phyloP scores from a whole-genome alignment of 2,329 filamentous ascomycete genomes.

The Exophiala xenobiotica region DNA sequence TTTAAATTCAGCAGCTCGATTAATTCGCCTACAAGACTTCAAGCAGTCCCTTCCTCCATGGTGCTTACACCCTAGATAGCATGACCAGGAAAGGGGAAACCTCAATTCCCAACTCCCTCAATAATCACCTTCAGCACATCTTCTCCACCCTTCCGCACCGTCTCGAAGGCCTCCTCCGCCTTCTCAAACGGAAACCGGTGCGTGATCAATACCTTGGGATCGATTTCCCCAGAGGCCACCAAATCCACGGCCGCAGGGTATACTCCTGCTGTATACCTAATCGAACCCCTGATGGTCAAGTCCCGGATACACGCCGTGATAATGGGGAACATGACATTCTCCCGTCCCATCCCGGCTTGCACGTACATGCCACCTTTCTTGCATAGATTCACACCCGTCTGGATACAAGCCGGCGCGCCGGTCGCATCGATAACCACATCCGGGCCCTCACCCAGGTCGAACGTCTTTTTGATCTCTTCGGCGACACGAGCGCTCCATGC shows the following conservation, averaged over 20 bases:
- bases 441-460: conserved; percentile 45
- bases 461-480: conserved; percentile 40
- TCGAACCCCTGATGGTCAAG: conserved; percentile 51
- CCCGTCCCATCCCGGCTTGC: conserved; percentile 54
- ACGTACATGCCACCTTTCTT: conserved; percentile 52
- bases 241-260: conserved; percentile 53
- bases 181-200: conserved; percentile 47
- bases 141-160: conserved; percentile 42
- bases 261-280: conserved; percentile 52
- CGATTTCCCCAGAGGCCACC: conserved; percentile 48
- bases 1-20: no score
- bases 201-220: conserved; percentile 42
- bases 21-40: no score
- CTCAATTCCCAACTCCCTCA: conserved; percentile 33
- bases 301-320: conserved; percentile 50
- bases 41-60: no score
- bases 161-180: conserved; percentile 50
- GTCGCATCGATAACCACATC: conserved; percentile 54
- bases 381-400: conserved; percentile 46
- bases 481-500: conserved; percentile 42
- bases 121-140: conserved; percentile 48
- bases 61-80: no score
- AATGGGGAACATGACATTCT: conserved; percentile 52
- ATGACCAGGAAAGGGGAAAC: not conserved
- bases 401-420: conserved; percentile 50